Evolutionary conservation across 2,329 filamentous ascomycete species (phyloP).

Genomic region (Xylaria hypoxylon): DNA sequence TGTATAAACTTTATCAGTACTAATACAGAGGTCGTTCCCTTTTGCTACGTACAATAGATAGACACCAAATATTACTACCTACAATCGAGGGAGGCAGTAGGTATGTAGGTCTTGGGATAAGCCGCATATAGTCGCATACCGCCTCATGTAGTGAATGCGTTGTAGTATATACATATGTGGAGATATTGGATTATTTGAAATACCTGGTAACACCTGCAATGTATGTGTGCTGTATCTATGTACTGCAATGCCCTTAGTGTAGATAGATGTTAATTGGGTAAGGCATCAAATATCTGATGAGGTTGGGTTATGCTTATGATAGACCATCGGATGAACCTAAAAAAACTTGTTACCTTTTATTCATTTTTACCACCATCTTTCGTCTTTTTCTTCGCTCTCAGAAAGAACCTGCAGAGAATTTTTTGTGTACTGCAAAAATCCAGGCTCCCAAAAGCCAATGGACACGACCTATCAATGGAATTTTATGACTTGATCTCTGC

Average conservation of each 20-base stretch:
- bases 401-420: neutral
- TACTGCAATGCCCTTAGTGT: neutral
- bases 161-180: neutral
- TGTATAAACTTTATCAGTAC: too few species aligned
- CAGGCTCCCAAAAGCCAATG: neutral
- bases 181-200: conserved; percentile 12
- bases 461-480: neutral
- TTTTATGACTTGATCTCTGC: neutral
- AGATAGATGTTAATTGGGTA: conserved; percentile 13
- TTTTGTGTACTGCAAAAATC: conserved; percentile 4
- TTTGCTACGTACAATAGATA: too few species aligned
- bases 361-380: neutral
- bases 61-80: too few species aligned
- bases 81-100: too few species aligned
- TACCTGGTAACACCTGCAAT: neutral
- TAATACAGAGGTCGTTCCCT: too few species aligned
- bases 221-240: neutral
- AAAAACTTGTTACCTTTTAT: neutral
- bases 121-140: too few species aligned
- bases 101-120: too few species aligned
- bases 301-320: neutral
- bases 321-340: too few species aligned
- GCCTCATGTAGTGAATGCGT: too few species aligned
- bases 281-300: conserved; percentile 17
- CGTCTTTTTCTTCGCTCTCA: neutral